Evolutionary conservation across 2,329 filamentous ascomycete genomes (phyloP).

Genomic region (Ceratocystis destructans): DNA sequence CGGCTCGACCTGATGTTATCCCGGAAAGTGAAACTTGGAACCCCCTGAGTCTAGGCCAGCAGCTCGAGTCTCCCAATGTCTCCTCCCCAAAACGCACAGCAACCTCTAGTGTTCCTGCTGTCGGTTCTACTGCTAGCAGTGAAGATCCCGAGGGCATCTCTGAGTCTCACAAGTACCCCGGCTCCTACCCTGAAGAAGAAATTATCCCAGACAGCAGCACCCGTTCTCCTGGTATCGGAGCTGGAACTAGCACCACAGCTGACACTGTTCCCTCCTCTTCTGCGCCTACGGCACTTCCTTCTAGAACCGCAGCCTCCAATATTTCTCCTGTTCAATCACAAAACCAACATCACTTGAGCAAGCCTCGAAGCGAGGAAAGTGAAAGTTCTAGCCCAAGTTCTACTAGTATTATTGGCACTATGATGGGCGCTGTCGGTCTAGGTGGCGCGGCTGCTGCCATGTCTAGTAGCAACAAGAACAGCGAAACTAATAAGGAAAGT

Average conservation of each 20-base stretch:
- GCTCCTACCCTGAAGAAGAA: constrained; percentile 10
- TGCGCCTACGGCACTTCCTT: background rate
- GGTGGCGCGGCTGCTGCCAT: constrained; percentile 14
- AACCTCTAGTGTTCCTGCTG: background rate
- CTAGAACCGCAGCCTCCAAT: background rate
- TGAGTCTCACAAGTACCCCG: constrained; percentile 8
- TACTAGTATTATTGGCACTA: constrained; percentile 10
- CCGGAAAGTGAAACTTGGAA: constrained; percentile 6
- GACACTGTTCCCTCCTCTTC: background rate
- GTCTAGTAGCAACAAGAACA: constrained; percentile 6
- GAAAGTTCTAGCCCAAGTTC: background rate
- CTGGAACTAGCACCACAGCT: background rate
- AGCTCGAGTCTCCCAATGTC: background rate
- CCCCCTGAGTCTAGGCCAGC: constrained; percentile 11
- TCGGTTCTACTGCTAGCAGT: background rate
- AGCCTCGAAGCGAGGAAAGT: background rate
- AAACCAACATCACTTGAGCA: background rate
- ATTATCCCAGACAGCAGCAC: background rate
- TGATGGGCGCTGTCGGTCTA: constrained; percentile 16
- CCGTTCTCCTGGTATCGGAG: no score
- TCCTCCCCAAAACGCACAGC: background rate
- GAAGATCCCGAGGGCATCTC: background rate
- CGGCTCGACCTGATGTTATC: background rate
- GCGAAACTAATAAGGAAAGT: background rate
- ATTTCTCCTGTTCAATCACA: background rate